Conservation (phyloP, 352 stramenopile genomes). For the Globisporangium orthogonon region DNA sequence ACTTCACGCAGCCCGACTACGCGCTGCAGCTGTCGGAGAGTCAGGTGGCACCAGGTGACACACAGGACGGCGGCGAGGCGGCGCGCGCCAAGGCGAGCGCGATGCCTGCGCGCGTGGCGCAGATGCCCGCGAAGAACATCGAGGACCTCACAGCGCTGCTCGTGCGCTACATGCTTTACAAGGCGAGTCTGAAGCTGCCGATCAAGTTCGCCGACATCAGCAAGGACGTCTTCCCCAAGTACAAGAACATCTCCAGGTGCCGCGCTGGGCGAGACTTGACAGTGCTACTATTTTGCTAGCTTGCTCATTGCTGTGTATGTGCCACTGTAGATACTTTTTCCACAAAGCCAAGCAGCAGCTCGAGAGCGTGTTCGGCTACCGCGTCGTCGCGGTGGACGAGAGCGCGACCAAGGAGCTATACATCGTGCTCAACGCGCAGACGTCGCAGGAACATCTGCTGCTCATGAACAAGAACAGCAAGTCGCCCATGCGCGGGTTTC, state of each 20-base stretch:
- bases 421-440: constrained; percentile 66
- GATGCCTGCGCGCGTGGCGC: constrained; percentile 34
- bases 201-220: constrained; percentile 80
- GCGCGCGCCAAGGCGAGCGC: constrained; percentile 26
- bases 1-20: constrained; percentile 82
- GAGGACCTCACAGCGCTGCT: constrained; percentile 70
- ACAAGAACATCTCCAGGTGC: constrained; percentile 71
- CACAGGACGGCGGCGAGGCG: constrained; percentile 25
- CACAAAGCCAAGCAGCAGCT: constrained; percentile 69
- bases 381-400: constrained; percentile 68
- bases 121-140: constrained; percentile 53
- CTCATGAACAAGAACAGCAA: constrained; percentile 74
- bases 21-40: constrained; percentile 42
- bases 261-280: too few relatives aligned
- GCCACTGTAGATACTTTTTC: constrained; percentile 51
- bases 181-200: constrained; percentile 63
- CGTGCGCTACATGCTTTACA: constrained; percentile 85
- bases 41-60: constrained; percentile 13
- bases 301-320: background rate
- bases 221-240: constrained; percentile 76
- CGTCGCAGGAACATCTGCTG: constrained; percentile 66
- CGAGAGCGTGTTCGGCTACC: constrained; percentile 71
- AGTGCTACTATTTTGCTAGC: too few relatives aligned
- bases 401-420: constrained; percentile 61
- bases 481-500: constrained; percentile 45